Percentiles rank a stretch among this genome's conserved stretches.
These are phyloP conservation scores for Myriosclerotinia curreyana DNA, from an alignment of 2,329 filamentous ascomycete genomes.

Conservation along the genomic window DNA sequence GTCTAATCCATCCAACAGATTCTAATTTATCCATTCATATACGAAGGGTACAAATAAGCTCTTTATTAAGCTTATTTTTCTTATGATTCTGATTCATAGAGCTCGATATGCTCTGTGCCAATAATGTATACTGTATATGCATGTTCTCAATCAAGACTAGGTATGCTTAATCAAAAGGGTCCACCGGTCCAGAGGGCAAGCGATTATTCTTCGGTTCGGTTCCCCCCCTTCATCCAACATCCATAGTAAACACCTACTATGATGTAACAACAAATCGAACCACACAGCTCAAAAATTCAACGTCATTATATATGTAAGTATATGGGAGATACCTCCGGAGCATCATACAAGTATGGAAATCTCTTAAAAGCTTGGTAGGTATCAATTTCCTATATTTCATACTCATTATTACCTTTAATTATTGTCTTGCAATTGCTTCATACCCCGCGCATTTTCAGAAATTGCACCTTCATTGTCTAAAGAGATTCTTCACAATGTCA, in stretches of 20 bases:
- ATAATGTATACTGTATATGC: no score
- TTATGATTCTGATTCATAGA: no score
- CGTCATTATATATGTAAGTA: conserved; percentile 13
- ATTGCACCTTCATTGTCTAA: background rate
- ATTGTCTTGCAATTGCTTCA: conserved; percentile 2
- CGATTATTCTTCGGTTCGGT: background rate
- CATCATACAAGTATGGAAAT: background rate
- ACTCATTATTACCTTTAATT: background rate
- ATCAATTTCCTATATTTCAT: conserved; percentile 1
- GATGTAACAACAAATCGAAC: conserved; percentile 17
- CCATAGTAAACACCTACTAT: conserved; percentile 6
- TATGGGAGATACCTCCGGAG: conserved; percentile 1
- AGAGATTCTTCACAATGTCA: conserved; percentile 15
- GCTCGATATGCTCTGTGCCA: no score
- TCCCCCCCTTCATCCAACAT: no score
- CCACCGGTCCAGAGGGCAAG: background rate
- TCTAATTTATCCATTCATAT: background rate
- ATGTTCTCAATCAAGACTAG: no score
- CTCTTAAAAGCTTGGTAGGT: conserved; percentile 5
- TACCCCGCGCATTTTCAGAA: background rate
- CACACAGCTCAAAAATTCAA: background rate
- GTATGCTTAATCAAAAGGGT: no score
- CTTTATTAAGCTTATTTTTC: no score
- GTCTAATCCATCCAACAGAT: no score
- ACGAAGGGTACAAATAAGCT: no score